Percentiles rank a stretch among this genome's conserved stretches.
Evolutionary conservation across 345 rosid species (phyloP).

Genomic region (Hibiscus trionum): DNA sequence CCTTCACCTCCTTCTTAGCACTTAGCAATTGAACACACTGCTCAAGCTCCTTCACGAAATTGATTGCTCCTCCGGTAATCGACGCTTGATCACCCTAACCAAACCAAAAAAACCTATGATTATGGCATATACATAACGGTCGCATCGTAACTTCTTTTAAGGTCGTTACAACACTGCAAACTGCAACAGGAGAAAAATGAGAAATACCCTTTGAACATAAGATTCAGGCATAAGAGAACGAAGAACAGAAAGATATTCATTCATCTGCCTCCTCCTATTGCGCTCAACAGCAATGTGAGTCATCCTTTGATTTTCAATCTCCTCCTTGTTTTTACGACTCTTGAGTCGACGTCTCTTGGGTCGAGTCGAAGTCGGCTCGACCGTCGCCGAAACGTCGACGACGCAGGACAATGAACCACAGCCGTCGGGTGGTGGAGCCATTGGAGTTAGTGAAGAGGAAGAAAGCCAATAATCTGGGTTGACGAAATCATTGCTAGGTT

Average conservation of each 20-base stretch:
- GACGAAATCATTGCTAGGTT: conserved; percentile 15
- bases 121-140: too few relatives aligned
- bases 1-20: conserved; percentile 23
- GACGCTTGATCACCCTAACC: conserved; percentile 52
- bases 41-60: conserved; percentile 46
- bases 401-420: background rate
- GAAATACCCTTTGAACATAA: conserved; percentile 68
- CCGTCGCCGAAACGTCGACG: background rate
- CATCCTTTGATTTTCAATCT: conserved; percentile 86
- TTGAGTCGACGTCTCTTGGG: conserved; percentile 57
- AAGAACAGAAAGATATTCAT: conserved; percentile 68
- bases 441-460: conserved; percentile 18
- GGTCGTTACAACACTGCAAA: too few relatives aligned
- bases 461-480: conserved; percentile 27
- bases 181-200: background rate
- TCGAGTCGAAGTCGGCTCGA: conserved; percentile 22
- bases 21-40: conserved; percentile 34
- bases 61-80: conserved; percentile 54
- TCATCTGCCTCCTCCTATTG: conserved; percentile 91
- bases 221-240: conserved; percentile 85
- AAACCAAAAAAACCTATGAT: background rate
- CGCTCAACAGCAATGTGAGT: conserved; percentile 98
- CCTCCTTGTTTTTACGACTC: conserved; percentile 65
- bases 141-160: too few relatives aligned
- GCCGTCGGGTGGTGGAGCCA: conserved; percentile 6